Conservation (phyloP, 73 alveolate genomes). For the Tetrahymena elliotti region DNA sequence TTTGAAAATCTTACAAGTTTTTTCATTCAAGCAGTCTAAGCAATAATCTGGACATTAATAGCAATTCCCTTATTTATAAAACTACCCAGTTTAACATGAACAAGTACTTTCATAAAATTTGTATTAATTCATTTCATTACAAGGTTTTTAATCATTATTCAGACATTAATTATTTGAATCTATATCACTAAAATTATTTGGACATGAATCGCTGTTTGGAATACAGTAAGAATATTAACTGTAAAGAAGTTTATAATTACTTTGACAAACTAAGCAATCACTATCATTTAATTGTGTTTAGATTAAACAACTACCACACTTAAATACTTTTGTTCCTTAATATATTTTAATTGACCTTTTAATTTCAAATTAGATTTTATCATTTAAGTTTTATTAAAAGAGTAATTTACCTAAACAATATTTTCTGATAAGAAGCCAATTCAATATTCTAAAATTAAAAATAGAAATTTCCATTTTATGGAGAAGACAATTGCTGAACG, state of each 20-base stretch:
- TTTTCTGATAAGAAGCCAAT: neutral
- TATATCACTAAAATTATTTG: neutral
- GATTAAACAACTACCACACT: neutral
- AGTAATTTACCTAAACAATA: neutral
- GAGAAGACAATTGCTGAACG: neutral
- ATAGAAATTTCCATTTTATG: neutral
- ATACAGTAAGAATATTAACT: neutral
- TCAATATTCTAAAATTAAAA: neutral
- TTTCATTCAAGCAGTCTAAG: neutral
- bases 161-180: neutral
- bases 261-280: neutral
- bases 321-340: neutral
- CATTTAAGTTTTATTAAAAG: neutral
- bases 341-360: neutral
- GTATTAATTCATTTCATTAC: neutral
- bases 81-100: neutral
- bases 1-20: neutral
- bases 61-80: neutral
- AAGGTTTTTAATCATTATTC: neutral
- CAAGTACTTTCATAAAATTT: neutral
- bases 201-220: neutral
- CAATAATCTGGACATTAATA: neutral
- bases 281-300: neutral
- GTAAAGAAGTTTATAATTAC: neutral
- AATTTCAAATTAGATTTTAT: neutral